These are phyloP conservation scores for Emericellopsis cladophorae DNA, from an alignment of 2,329 filamentous ascomycete genomes.

Conservation along the genomic window DNA sequence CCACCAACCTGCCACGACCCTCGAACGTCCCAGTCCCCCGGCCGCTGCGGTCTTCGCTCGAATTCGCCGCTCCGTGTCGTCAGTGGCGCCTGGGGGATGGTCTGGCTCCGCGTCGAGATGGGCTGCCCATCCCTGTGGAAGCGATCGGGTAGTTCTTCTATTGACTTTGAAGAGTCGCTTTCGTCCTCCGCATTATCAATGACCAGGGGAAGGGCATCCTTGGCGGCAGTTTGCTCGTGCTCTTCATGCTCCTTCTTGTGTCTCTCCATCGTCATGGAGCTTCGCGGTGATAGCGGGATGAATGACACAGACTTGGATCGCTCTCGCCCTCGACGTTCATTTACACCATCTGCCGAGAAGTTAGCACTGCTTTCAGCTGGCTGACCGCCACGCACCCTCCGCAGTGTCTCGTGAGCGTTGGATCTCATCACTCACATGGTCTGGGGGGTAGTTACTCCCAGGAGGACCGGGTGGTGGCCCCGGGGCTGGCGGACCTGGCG, in stretches of 20 bases:
- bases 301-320: slow-evolving; percentile 30
- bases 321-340: background rate
- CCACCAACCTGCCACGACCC: slow-evolving; percentile 32
- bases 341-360: slow-evolving; percentile 16
- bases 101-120: slow-evolving; percentile 12
- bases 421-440: slow-evolving; percentile 30
- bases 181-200: background rate
- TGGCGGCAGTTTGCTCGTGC: slow-evolving; percentile 6
- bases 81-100: slow-evolving; percentile 7
- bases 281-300: slow-evolving; percentile 35
- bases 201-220: too few species aligned
- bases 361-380: slow-evolving; percentile 8
- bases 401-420: slow-evolving; percentile 14
- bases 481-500: slow-evolving; percentile 16
- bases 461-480: slow-evolving; percentile 15
- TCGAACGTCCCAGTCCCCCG: slow-evolving; percentile 20
- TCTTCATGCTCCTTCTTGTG: slow-evolving; percentile 22
- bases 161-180: slow-evolving; percentile 5
- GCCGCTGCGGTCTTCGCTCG: slow-evolving; percentile 18
- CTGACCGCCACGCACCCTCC: slow-evolving; percentile 20
- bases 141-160: slow-evolving; percentile 32
- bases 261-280: slow-evolving; percentile 28
- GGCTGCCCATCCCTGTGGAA: slow-evolving; percentile 27
- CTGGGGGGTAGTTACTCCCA: slow-evolving; percentile 20
- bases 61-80: slow-evolving; percentile 29